Percentiles rank a stretch among this genome's conserved stretches.
These are phyloP conservation scores for Cladorrhinum samala DNA, from an alignment of 495 filamentous ascomycete species.

Conservation along the genomic window DNA sequence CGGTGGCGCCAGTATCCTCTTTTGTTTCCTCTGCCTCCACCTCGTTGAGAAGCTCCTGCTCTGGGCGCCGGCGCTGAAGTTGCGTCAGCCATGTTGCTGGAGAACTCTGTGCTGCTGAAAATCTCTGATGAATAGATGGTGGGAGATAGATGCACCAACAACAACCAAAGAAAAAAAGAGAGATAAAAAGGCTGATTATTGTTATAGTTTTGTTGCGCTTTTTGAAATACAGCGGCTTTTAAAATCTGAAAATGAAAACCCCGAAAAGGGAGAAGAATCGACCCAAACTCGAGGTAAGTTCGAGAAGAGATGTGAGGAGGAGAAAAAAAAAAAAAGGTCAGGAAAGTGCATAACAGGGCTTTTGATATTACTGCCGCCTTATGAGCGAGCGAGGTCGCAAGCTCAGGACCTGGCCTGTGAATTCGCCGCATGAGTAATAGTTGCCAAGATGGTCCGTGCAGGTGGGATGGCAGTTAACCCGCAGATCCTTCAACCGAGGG, in stretches of 20 bases:
- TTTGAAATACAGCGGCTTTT: slow-evolving; percentile 52
- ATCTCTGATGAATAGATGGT: background rate
- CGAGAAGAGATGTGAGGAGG: background rate
- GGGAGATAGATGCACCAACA: background rate
- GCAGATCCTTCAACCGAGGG: background rate
- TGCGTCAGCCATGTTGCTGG: background rate
- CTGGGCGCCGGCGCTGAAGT: background rate
- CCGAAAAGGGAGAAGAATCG: background rate
- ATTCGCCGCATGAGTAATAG: background rate
- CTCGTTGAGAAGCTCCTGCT: slow-evolving; percentile 1
- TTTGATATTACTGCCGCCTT: too few species aligned
- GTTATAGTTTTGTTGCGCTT: slow-evolving; percentile 38
- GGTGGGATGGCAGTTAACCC: background rate
- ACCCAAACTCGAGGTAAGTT: background rate
- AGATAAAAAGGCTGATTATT: background rate
- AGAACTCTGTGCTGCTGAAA: background rate
- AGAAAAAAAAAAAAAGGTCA: background rate
- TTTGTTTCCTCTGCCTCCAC: slow-evolving; percentile 5
- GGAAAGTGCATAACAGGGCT: background rate
- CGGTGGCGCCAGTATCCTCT: slow-evolving; percentile 32
- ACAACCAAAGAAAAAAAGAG: background rate
- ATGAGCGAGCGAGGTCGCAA: too few species aligned
- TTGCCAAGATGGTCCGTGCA: background rate
- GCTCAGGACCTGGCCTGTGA: too few species aligned
- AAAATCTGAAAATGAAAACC: background rate